Evolutionary conservation across 371 early-diverging fungal species (phyloP).

Genomic region (Blakeslea trispora): DNA sequence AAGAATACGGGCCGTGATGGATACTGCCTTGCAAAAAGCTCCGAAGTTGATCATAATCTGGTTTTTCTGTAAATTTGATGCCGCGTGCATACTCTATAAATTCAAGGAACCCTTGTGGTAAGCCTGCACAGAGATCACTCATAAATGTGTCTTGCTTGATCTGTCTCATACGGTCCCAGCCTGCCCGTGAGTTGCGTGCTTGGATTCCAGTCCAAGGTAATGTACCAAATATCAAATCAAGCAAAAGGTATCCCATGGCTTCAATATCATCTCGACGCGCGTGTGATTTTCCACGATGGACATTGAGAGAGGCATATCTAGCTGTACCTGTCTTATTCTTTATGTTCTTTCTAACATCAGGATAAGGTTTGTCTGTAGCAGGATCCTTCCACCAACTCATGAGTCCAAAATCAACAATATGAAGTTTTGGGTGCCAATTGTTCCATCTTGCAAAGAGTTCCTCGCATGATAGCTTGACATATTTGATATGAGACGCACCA

Average conservation of each 20-base stretch:
- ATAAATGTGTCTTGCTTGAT: conserved; percentile 56
- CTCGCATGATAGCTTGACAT: conserved; percentile 26
- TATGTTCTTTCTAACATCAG: conserved; percentile 42
- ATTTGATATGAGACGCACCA: conserved; percentile 21
- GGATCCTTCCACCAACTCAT: conserved; percentile 54
- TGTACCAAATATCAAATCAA: conserved; percentile 58
- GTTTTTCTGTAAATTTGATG: conserved; percentile 86
- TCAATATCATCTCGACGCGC: conserved; percentile 67
- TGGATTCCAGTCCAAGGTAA: conserved; percentile 68
- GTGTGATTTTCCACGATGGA: conserved; percentile 60
- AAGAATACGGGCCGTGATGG: conserved; percentile 28
- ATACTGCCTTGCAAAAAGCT: conserved; percentile 41
- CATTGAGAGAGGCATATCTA: conserved; percentile 63
- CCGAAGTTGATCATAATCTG: conserved; percentile 80
- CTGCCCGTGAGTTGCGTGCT: conserved; percentile 56
- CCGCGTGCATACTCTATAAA: conserved; percentile 75
- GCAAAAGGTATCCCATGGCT: conserved; percentile 57
- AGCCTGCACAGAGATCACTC: conserved; percentile 56
- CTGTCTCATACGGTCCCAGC: conserved; percentile 65
- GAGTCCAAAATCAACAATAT: conserved; percentile 62
- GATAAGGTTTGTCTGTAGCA: conserved; percentile 42
- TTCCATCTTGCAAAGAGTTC: conserved; percentile 33
- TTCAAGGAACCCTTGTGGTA: conserved; percentile 58
- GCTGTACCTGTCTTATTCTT: conserved; percentile 65
- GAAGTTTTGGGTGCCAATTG: conserved; percentile 27